Evolutionary conservation across 768 basidiomycete species (phyloP), one percentile per base, ranked within the genome.

Genomic region (Podaxis rugospora): DNA sequence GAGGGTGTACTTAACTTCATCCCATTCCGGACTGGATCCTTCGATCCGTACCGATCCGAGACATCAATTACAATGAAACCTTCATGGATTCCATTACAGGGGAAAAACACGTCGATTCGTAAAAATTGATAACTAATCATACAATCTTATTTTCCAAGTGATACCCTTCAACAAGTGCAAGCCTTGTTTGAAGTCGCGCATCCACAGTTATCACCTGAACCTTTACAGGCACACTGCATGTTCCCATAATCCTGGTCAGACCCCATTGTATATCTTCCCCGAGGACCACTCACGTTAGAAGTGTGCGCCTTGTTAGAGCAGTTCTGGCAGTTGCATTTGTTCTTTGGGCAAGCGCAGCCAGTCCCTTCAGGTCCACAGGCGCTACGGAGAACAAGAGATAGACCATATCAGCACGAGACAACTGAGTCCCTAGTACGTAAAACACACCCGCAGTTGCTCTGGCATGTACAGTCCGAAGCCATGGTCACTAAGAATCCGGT

Each of bases 301-400:
- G 40, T 25, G 59, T 60, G 59, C 5, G 39, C 51, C 59, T 37
- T 60, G 59, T 60, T 60, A 16, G 37, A 5, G 39, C 59, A 60
- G 5, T 53, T 46, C 5, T 25, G 7, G 18, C 59, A 60, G 21
- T 36, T 16, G 13, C 59, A 60, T 46, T 60, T 32, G 28, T 44
- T 44, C 49, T 53, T 60, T 2, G 51, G 51, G 51, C 59, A 60
- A 46, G 59, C 3, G 27, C 59, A 60, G 14, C 36, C 46, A 7
- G 42, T 42, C 10, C 40, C 28, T 25, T 46, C 28, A 42, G 59
- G 51, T 21, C 39, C 44, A 42, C 59, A 60, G 11, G 51, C 25
- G 7, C 59, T 60, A 18, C 25, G 13, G n/a, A 44, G 7, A 16
- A 39, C n/a, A 37, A 28, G 28, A 32, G 35, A 35, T n/a, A 13